Evolutionary conservation across 768 basidiomycete species (phyloP), one percentile per base, ranked within the genome.

Genomic region (Mycena pura): DNA sequence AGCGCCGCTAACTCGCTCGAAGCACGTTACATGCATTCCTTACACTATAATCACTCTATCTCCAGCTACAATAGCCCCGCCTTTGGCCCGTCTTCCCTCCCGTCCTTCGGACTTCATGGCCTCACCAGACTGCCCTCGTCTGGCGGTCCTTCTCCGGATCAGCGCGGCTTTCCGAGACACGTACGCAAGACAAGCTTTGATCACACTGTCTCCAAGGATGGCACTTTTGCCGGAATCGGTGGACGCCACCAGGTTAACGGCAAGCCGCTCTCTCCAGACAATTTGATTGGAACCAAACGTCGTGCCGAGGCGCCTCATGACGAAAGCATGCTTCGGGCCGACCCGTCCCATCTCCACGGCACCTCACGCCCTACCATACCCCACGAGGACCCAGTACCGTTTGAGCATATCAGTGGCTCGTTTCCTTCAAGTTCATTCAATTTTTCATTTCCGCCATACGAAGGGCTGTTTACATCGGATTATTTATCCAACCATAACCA

Each of bases 131-230:
- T 77, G 57, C 77, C 77, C 50, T 78, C 82, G 46, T 75, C 74
- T 48, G 59, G 72, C 63, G 68, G 70, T 50, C 60, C 72, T 47
- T 63, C 72, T 19, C 73, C 74, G 56, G 74, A 76, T 61, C 81
- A 81, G 65, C 86, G 82, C 63, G 75, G 82, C 28, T 92, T 95
- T 72, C 92, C 95, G 51, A 85, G 90, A 60, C 90, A 91, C 74
- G 92, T 94, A 59, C 86, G 95, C 62, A 97, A 97, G 81, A 93
- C 95, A 44, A 95, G 93, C 75, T 96, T 95, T 73, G 95, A 97
- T 74, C 95, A 95, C 75, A 95, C 95, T 4, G 89, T 96, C 38
- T 83, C 84, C 34, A 85, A 84, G 64, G 87, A 89, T 62, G 85
- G 82, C 34, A 82, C 88, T 54, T 77, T 86, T 59, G 70, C 78